Base-by-base conservation (phyloP, 1,284 basidiomycete species). In the Irpex lacteus region DNA sequence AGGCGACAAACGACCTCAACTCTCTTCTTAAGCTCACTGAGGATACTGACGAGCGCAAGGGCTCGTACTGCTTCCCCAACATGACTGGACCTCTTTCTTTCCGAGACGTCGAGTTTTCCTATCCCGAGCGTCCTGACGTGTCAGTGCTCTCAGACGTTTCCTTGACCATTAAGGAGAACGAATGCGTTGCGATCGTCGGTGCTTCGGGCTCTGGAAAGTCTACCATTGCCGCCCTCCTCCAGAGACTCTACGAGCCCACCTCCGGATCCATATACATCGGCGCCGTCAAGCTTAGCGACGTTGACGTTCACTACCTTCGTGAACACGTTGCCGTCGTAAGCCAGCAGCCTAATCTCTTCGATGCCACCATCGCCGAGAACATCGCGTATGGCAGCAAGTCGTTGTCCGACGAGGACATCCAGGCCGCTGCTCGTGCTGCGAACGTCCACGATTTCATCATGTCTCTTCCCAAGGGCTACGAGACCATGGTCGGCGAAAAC, bases 151-250 rank as follows among this genome's bases (percentile, higher is more conserved):
- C 82, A 60, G 79, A 86, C 67, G 71, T 95, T 61, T 85, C 85
- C 54, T 82, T 98, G 68, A 74, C 79, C 15, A 81, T 97, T 70
- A 69, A 72, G 1, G 80, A 88, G 2, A 91, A 92, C 61, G 92
- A 96, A 76, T 91, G 88, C 61, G 90, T 97, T 26, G 95, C 94
- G 0, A 83, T 98, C 64, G 94, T 98, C 13, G 95, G 95, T 7
- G 78, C 91, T 0, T 96, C 94, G 1, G 95, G 95, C 0, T 92
- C 86, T 15, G 95, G 95, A 60, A 97, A 97, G 78, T 94, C 92
- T 18, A 97, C 95, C 1, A 81, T 96, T 68, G 89, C 91, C 0
- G 81, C 90, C 0, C 82, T 98, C 2, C 79, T 98, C 2, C 94
- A 98, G 74, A 81, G 95, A 0, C 78, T 98, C 19, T 98, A 97